phyloP scores from a whole-genome alignment of 1,139 yeast species.

The Ogataea hybrid region DNA sequence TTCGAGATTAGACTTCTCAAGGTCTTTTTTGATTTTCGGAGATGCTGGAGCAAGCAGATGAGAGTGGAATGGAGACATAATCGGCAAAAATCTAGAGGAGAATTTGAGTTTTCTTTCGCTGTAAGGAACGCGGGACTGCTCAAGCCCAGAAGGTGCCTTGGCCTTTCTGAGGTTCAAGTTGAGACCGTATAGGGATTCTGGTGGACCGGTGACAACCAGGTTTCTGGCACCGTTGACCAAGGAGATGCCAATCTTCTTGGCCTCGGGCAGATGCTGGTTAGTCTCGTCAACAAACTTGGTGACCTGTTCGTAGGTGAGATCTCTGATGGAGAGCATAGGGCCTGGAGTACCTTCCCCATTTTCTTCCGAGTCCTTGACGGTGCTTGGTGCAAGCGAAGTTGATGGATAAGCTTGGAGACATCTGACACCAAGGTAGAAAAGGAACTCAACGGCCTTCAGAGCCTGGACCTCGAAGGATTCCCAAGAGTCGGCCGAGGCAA shows the following conservation, averaged over 20 bases:
- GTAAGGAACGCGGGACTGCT: slow-evolving; percentile 91
- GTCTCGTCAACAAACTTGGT: slow-evolving; percentile 79
- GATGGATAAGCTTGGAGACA: slow-evolving; percentile 89
- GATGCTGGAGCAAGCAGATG: slow-evolving; percentile 77
- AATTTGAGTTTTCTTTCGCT: slow-evolving; percentile 92
- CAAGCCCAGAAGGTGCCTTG: slow-evolving; percentile 92
- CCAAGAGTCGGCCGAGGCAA: slow-evolving; percentile 87
- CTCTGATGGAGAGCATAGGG: slow-evolving; percentile 95
- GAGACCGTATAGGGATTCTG: slow-evolving; percentile 96
- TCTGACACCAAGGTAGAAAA: slow-evolving; percentile 93
- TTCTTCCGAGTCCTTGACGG: slow-evolving; percentile 88
- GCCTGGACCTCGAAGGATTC: slow-evolving; percentile 71
- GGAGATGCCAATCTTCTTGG: slow-evolving; percentile 87
- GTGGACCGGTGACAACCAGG: slow-evolving; percentile 96
- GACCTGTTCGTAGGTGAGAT: slow-evolving; percentile 76
- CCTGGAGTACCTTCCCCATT: slow-evolving; percentile 96
- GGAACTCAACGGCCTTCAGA: slow-evolving; percentile 73
- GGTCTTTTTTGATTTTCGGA: slow-evolving; percentile 62
- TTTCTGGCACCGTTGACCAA: slow-evolving; percentile 94
- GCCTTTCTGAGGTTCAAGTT: slow-evolving; percentile 89
- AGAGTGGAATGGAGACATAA: slow-evolving; percentile 96
- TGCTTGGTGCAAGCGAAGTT: slow-evolving; percentile 91
- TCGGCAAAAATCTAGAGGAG: slow-evolving; percentile 91
- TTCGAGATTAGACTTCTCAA: slow-evolving; percentile 53
- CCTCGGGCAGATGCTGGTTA: slow-evolving; percentile 88